Conservation (phyloP, 345 rosid species). For the Iberis pinnata region DNA sequence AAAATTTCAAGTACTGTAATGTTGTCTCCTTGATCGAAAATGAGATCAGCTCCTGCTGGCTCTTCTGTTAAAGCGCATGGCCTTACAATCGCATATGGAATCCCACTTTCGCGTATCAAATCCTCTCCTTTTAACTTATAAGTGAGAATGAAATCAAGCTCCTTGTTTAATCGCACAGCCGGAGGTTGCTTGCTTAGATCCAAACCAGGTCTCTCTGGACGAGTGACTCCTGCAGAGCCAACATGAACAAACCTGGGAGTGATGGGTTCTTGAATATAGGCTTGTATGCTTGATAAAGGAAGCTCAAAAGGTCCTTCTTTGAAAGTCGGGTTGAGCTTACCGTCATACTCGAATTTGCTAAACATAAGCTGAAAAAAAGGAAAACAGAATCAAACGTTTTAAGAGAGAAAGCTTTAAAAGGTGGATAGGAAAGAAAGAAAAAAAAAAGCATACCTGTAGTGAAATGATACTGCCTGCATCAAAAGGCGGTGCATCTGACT, state of each 20-base stretch:
- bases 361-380: conserved; percentile 72
- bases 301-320: conserved; percentile 82
- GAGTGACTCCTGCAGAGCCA: conserved; percentile 87
- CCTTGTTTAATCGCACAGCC: conserved; percentile 95
- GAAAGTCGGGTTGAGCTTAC: conserved; percentile 81
- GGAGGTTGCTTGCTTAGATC: conserved; percentile 94
- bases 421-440: neutral
- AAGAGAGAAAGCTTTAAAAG: neutral
- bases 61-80: conserved; percentile 94
- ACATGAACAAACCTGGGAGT: conserved; percentile 96
- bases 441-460: conserved; percentile 83
- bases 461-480: conserved; percentile 64
- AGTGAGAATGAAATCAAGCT: conserved; percentile 74
- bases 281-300: conserved; percentile 54
- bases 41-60: conserved; percentile 94
- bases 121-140: conserved; percentile 96
- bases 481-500: conserved; percentile 68
- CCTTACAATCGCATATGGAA: conserved; percentile 77
- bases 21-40: conserved; percentile 92
- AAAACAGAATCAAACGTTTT: neutral
- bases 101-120: conserved; percentile 75
- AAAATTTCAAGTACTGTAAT: conserved; percentile 41
- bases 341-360: conserved; percentile 96
- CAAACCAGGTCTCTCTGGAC: conserved; percentile 93
- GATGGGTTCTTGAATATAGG: conserved; percentile 66